A percentile compares a stretch with the other conserved stretches of the same genome.
phyloP scores from a whole-genome alignment of 1,139 yeast species.

The Diutina sp. region DNA sequence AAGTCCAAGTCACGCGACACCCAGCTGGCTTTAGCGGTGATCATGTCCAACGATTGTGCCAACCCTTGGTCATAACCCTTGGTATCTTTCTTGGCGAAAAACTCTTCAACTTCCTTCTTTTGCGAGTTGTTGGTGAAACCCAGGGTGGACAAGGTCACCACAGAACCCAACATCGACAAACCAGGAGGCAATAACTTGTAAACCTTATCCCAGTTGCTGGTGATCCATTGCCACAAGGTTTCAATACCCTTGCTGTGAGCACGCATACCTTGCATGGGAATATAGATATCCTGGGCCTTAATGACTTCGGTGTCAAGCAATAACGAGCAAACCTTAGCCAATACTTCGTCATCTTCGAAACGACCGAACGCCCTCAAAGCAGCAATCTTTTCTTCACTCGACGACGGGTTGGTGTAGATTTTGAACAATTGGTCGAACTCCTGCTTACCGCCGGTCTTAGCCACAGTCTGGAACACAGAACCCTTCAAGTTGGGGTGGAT shows the following conservation, averaged over 20 bases:
- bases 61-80: slow-evolving; percentile 66
- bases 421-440: slow-evolving; percentile 52
- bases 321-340: slow-evolving; percentile 46
- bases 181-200: slow-evolving; percentile 67
- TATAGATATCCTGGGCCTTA: slow-evolving; percentile 70
- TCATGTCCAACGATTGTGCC: slow-evolving; percentile 58
- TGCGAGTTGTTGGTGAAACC: slow-evolving; percentile 55
- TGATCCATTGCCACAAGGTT: slow-evolving; percentile 68
- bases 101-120: slow-evolving; percentile 41
- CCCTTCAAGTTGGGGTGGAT: slow-evolving; percentile 75
- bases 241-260: slow-evolving; percentile 49
- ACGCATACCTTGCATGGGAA: slow-evolving; percentile 65
- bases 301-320: slow-evolving; percentile 58
- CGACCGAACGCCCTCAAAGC: slow-evolving; percentile 71
- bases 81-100: slow-evolving; percentile 49
- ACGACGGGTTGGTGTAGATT: slow-evolving; percentile 53
- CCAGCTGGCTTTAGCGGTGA: slow-evolving; percentile 55
- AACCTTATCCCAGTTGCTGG: slow-evolving; percentile 59
- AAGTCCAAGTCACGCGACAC: slow-evolving; percentile 45
- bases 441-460: slow-evolving; percentile 49
- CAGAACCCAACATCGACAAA: slow-evolving; percentile 62
- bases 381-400: slow-evolving; percentile 62
- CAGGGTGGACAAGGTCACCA: slow-evolving; percentile 48
- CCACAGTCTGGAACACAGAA: slow-evolving; percentile 55
- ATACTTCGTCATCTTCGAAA: slow-evolving; percentile 44